Base-by-base conservation (phyloP, 805 yeast genomes). In the Aciculoconidium aculeatum region DNA sequence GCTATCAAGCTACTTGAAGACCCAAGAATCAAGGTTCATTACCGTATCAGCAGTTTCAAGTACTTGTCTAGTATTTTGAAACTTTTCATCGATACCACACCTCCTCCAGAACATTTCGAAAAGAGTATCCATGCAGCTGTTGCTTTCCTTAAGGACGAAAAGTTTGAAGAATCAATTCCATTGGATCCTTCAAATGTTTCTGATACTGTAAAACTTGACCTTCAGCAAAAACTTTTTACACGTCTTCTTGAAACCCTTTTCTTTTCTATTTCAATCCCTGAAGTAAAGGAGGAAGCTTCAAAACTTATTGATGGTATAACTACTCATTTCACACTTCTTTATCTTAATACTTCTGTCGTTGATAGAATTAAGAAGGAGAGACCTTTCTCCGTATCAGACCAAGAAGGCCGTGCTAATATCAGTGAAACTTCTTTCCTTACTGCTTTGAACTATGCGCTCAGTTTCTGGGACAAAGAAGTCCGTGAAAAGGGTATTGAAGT, bases 1-100 rank as follows among this genome's bases (percentile, higher is more conserved):
- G 96, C 96, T 0, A 62, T 88, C 21, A 72, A 72, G 14, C 68
- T 90, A 7, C 55, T 92, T 29, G 82, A 80, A 34, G 88, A 85
- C 46, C 72, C 75, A 6, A 52, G 77, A 27, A 63, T 69, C 32
- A 70, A 79, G 39, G 52, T 66, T 5, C 83, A 80, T 39, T 85
- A 86, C 51, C 67, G 94, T 29, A 64, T 75, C 6, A 79, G 83
- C 44, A 92, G 97, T 0, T 90, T 74, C 65, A 67, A 74, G 26
- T 83, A 86, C 41, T 57, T 92, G 28, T 62, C 77, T 1, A 61
- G 77, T 2, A 72, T 83, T 5, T 58, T 86, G 43, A 72, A 79
- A 44, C 59, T 90, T 30, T 76, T 85, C 41, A 65, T 92, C 27
- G 78, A 77, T 34, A 53, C 72, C 0, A 58, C 68, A 2, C 68